These are phyloP conservation scores for Phytopythium litorale DNA, from an alignment of 352 stramenopile genomes.

Conservation along the genomic window DNA sequence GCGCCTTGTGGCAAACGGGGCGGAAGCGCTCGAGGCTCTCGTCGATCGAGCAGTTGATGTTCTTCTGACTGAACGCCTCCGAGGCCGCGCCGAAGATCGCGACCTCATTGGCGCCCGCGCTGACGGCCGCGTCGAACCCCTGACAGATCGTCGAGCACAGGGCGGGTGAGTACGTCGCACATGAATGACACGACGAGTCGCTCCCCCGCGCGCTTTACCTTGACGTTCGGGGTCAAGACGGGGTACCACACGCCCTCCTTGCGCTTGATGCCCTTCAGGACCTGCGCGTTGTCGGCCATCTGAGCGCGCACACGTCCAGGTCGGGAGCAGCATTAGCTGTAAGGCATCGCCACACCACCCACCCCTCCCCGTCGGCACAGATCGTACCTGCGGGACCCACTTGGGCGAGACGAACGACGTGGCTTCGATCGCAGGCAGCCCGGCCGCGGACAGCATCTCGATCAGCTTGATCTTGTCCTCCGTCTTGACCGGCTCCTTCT, in stretches of 20 bases:
- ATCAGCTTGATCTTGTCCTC: constrained; percentile 92
- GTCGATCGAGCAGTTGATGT: constrained; percentile 97
- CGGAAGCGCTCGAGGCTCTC: constrained; percentile 93
- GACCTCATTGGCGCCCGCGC: constrained; percentile 88
- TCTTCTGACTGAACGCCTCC: constrained; percentile 94
- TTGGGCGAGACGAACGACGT: constrained; percentile 96
- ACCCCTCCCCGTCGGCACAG: background rate
- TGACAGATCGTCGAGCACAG: constrained; percentile 10
- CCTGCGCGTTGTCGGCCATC: constrained; percentile 92
- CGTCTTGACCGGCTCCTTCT: constrained; percentile 85
- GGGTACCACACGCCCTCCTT: constrained; percentile 83
- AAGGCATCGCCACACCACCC: background rate
- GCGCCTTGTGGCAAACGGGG: constrained; percentile 83
- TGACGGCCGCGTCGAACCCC: constrained; percentile 86
- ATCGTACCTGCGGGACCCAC: constrained; percentile 91
- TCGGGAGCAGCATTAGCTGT: background rate
- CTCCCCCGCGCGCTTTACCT: constrained; percentile 29
- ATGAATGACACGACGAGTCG: too few species aligned
- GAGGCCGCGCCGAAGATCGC: constrained; percentile 95
- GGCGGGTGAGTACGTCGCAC: background rate
- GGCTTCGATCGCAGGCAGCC: constrained; percentile 89
- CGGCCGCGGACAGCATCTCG: constrained; percentile 87
- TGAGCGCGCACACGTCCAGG: constrained; percentile 16
- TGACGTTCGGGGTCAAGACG: constrained; percentile 93
- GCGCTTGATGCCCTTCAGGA: constrained; percentile 83